These are phyloP conservation scores for Tetracentron sinense DNA, from an alignment of 164 flowering plant genomes.

Conservation along the genomic window DNA sequence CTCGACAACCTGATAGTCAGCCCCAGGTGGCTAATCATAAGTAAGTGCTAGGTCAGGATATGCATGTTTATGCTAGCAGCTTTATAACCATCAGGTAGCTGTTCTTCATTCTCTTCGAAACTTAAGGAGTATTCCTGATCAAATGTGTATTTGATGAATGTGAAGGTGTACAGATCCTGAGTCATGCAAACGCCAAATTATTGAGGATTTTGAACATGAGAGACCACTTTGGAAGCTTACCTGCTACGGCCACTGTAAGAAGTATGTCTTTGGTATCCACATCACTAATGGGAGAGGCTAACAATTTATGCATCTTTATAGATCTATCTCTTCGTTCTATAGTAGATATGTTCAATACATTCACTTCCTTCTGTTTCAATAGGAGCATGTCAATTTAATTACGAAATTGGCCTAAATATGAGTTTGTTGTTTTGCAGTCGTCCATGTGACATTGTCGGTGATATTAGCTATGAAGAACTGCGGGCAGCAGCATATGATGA, in stretches of 20 bases:
- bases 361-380: neutral
- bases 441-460: conserved; percentile 89
- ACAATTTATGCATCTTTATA: neutral
- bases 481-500: conserved; percentile 83
- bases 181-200: conserved; percentile 58
- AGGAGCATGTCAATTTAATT: neutral
- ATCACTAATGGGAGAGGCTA: neutral
- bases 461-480: conserved; percentile 86
- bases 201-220: conserved; percentile 69
- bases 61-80: neutral
- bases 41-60: conserved; percentile 34
- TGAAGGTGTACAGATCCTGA: conserved; percentile 77
- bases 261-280: conserved; percentile 33
- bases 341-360: neutral
- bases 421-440: conserved; percentile 38
- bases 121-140: neutral
- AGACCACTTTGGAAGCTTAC: conserved; percentile 90
- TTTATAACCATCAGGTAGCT: neutral
- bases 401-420: neutral
- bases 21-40: conserved; percentile 40
- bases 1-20: conserved; percentile 44
- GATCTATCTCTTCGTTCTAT: neutral
- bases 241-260: conserved; percentile 66
- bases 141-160: conserved; percentile 16
- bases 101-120: neutral